Conservation (phyloP, 768 basidiomycete genomes). For the Termitomyces sp. region DNA sequence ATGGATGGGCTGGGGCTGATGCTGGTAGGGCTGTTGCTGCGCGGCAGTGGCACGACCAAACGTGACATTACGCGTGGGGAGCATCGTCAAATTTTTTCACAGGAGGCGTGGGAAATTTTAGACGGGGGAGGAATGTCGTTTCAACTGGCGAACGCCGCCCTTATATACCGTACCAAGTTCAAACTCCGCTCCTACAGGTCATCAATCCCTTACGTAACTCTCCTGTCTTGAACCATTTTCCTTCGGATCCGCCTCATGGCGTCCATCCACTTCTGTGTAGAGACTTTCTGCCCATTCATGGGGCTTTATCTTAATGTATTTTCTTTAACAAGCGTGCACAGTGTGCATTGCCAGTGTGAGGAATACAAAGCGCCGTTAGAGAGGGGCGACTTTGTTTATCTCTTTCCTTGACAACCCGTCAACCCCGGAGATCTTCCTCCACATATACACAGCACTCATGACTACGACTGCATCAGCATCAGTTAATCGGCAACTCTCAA, state of each 20-base stretch:
- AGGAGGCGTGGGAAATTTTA: conserved; percentile 37
- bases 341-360: background rate
- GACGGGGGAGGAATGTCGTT: conserved; percentile 27
- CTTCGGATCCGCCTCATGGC: conserved; percentile 6
- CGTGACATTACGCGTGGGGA: conserved; percentile 75
- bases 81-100: conserved; percentile 32
- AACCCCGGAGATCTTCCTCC: background rate
- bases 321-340: background rate
- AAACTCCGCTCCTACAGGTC: conserved; percentile 40
- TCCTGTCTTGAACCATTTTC: conserved; percentile 27
- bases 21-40: conserved; percentile 29
- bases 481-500: background rate
- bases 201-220: conserved; percentile 37
- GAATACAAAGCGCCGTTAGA: background rate
- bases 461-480: background rate
- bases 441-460: background rate
- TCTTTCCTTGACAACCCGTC: background rate
- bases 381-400: background rate
- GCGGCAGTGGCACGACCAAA: conserved; percentile 61
- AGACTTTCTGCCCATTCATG: no score
- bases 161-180: conserved; percentile 42
- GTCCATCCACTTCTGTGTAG: background rate
- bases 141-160: conserved; percentile 20
- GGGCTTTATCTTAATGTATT: no score
- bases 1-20: conserved; percentile 34